Evolutionary conservation across 805 yeast genomes (phyloP), one percentile per base, ranked within the genome.

Genomic region (Lipomyces orientalis): DNA sequence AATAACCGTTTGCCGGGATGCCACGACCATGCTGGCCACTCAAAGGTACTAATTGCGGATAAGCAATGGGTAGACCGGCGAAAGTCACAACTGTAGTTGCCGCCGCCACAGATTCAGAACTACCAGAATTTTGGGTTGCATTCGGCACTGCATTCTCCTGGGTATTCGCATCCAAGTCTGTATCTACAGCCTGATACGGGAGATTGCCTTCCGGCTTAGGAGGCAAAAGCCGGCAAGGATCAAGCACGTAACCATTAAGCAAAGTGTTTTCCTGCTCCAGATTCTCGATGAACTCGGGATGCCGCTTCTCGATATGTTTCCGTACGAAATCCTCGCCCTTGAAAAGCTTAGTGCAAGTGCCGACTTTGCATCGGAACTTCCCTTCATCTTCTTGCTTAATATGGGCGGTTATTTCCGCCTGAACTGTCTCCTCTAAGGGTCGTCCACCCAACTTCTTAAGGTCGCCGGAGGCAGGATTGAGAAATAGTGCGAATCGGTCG

Each of bases 301-400:
- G 73, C 57, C 69, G 65, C 31, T 64, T 70, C 49, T 49, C 64
- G 29, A 71, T 69, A 35, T 71, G 73, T 35, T 71, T 71, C 22
- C 55, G 54, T 33, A 71, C 73, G 37, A 70, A 71, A n/a, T 69
- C 72, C 39, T 58, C 73, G 4, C 70, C 73, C 43, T 65, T 64
- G 57, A 71, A 71, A 12, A 71, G 62, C 43, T 71, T 71, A 14
- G 69, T 64, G 56, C 73, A 71, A 1, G 59, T 51, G 25, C 64
- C 73, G 29, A 71, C 73, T 29, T 63, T 64, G 58, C 73, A 71
- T n/a, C 73, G 55, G 29, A 49, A 71, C 60, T 64, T 70, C 25
- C 58, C 57, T 22, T 71, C 73, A 35, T 69, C 72, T 56, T 71
- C 71, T 25, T 59, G 63, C 31, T 46, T 49, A 39, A 69, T 60